Evolutionary conservation across 768 basidiomycete genomes (phyloP).

Genomic region (Fistulinella prunicolor): DNA sequence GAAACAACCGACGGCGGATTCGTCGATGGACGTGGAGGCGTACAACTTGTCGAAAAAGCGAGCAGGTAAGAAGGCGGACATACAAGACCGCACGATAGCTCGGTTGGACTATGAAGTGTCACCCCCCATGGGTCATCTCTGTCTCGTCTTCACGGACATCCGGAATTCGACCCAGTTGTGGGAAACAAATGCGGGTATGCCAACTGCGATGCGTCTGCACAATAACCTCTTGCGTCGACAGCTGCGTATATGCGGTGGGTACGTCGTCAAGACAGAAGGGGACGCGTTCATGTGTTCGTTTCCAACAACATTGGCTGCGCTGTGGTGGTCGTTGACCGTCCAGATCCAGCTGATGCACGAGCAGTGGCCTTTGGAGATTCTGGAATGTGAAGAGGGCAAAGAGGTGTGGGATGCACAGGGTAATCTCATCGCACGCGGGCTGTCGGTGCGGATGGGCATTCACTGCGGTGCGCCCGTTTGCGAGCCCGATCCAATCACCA

Average conservation of each 20-base stretch:
- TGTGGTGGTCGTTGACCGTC: conserved; percentile 88
- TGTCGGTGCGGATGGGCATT: conserved; percentile 96
- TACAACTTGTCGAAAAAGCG: conserved; percentile 31
- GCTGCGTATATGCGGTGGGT: conserved; percentile 88
- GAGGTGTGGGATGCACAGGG: conserved; percentile 67
- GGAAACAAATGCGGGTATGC: conserved; percentile 96
- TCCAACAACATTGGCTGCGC: conserved; percentile 78
- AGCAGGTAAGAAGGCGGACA: conserved; percentile 44
- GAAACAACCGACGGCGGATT: conserved; percentile 36
- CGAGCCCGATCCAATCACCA: conserved; percentile 86
- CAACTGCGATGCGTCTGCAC: conserved; percentile 87
- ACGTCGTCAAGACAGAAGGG: conserved; percentile 99
- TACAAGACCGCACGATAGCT: conserved; percentile 54
- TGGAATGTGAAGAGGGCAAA: conserved; percentile 90
- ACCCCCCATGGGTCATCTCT: conserved; percentile 82
- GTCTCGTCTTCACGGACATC: conserved; percentile 97
- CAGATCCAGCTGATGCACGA: conserved; percentile 80
- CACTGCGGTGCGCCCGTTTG: conserved; percentile 90
- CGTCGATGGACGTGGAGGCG: conserved; percentile 38
- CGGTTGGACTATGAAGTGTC: conserved; percentile 76
- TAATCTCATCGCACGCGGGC: conserved; percentile 73
- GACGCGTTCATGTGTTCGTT: conserved; percentile 99
- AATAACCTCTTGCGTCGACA: conserved; percentile 83
- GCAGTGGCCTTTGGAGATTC: conserved; percentile 89
- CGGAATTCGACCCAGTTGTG: conserved; percentile 94